Base-by-base conservation (phyloP, 176 grass and related monocot species). In the Hordeum marinum region DNA sequence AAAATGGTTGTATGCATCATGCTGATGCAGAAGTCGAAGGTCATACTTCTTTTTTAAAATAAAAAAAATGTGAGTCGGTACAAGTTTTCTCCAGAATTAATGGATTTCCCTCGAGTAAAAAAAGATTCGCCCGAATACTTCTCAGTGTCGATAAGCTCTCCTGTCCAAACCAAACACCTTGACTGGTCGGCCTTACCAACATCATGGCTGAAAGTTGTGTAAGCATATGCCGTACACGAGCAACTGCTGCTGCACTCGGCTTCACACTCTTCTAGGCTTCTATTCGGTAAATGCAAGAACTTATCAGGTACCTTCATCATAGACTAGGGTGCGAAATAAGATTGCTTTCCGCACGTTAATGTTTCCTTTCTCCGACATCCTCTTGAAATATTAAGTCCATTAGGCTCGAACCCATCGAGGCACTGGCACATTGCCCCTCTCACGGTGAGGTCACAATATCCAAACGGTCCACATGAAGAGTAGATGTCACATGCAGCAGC, bases 341-440 rank as follows among this genome's bases (percentile, higher is more conserved):
- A 18, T 69, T 39, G 66, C 35, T 6, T 69, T 3, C 35, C 15
- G 15, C n/a, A n/a, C n/a, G n/a, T n/a, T n/a, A n/a, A n/a, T n/a
- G n/a, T n/a, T n/a, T n/a, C n/a, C n/a, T n/a, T n/a, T n/a, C n/a
- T n/a, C n/a, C n/a, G n/a, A 66, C 63, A 66, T 15, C 63, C 29
- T 0, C 5, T 66, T 34, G 63, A 66, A 66, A 17, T 18, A 29
- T 66, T 9, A 18, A 34, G 13, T 73, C 63, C 40, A 35, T 66
- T 21, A 73, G 71, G 68, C 35, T 83, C 58, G 36, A 90, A 90
- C 9, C 88, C 84, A 12, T 67, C 11, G 2, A 87, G 69, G 26
- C 89, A 90, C 8, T 11, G 27, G 35, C 88, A 90, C 10, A 79
- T 48, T 32, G 64, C 11, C 6, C 11, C 35, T 13, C 69, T 61